These are phyloP conservation scores for Naganishia randhawae DNA, from an alignment of 768 basidiomycete genomes.

Conservation along the genomic window DNA sequence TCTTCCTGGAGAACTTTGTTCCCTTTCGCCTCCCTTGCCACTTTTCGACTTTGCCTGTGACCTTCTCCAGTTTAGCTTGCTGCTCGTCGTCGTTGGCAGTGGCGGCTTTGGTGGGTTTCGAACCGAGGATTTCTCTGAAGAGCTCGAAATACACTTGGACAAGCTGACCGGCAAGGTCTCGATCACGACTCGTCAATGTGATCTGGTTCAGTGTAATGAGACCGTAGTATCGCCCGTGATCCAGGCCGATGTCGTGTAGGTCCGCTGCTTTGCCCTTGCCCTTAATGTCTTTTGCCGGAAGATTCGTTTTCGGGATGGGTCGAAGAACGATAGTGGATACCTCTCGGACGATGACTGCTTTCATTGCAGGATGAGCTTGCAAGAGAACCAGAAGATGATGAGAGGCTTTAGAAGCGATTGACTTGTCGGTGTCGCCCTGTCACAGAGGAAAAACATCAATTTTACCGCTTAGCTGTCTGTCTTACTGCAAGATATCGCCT, in stretches of 20 bases:
- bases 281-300: conserved; percentile 33
- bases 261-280: conserved; percentile 45
- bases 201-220: conserved; percentile 93
- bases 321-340: conserved; percentile 73
- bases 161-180: conserved; percentile 69
- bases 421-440: conserved; percentile 83
- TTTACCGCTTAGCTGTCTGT: not conserved
- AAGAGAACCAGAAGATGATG: conserved; percentile 83
- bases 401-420: conserved; percentile 82
- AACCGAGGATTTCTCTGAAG: conserved; percentile 78
- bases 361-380: conserved; percentile 90
- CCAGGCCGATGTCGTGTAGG: conserved; percentile 37
- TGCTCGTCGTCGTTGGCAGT: conserved; percentile 39
- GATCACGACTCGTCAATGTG: conserved; percentile 63
- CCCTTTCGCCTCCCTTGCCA: conserved; percentile 52
- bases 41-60: conserved; percentile 49
- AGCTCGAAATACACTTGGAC: conserved; percentile 91
- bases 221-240: conserved; percentile 83
- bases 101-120: conserved; percentile 5
- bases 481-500: conserved; percentile 39
- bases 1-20: conserved; percentile 40
- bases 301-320: conserved; percentile 41
- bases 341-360: conserved; percentile 79
- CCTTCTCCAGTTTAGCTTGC: conserved; percentile 52
- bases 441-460: not conserved